Percentiles rank a stretch among this genome's conserved stretches.
phyloP scores from a whole-genome alignment of 2,329 filamentous ascomycete genomes.

The Lasiodiplodia hormozganensis region DNA sequence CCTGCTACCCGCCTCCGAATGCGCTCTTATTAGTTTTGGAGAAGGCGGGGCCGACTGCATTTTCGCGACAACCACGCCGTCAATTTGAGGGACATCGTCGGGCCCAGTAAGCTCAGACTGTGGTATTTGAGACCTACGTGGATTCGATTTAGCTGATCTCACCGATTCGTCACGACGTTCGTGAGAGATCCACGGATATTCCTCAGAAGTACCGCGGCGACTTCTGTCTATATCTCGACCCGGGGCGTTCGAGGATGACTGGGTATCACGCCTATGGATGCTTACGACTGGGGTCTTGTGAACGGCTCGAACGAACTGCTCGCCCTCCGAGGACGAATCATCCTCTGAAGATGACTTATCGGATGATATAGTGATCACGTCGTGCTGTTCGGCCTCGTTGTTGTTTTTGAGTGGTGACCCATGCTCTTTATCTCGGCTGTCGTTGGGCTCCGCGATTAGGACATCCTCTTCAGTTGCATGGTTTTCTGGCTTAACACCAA shows the following conservation, averaged over 20 bases:
- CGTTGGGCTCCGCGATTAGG: not conserved
- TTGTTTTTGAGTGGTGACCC: not conserved
- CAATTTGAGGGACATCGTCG: not conserved
- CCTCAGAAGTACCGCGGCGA: conserved; percentile 19
- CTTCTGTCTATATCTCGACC: not conserved
- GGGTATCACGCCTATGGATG: not conserved
- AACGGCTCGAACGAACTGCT: not conserved
- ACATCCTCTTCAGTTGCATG: not conserved
- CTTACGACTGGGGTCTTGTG: not conserved
- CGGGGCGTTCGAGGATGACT: not conserved
- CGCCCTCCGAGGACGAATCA: not conserved
- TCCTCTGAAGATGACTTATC: not conserved
- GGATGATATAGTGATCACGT: not conserved
- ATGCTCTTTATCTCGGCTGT: not conserved
- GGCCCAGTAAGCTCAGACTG: not conserved
- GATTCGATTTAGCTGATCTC: not conserved
- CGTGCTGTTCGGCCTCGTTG: not conserved
- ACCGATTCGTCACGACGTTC: not conserved
- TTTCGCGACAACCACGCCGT: not conserved
- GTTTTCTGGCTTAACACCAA: not conserved
- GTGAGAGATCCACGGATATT: conserved; percentile 11
- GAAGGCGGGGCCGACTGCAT: not conserved
- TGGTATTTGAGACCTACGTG: not conserved
- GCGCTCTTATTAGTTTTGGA: not conserved
- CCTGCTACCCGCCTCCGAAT: conserved; percentile 8